phyloP scores from a whole-genome alignment of 2,329 filamentous ascomycete species.

The Aspergillus eucalypticola region DNA sequence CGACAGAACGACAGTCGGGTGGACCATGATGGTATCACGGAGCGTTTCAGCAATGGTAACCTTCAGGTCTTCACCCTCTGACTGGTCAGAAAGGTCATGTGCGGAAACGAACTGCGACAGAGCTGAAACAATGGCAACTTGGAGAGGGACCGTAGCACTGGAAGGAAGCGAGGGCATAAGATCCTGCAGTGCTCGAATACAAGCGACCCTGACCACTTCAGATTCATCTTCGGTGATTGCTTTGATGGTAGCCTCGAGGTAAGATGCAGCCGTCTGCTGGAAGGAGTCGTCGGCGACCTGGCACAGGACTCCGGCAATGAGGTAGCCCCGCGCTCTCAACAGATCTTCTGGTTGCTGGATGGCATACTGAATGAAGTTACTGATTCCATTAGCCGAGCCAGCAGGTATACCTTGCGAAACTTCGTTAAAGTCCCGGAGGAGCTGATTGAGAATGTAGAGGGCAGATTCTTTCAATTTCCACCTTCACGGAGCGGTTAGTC shows the following conservation, averaged over 20 bases:
- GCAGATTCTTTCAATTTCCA: slow-evolving; percentile 76
- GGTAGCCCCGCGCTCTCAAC: slow-evolving; percentile 80
- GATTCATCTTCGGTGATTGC: slow-evolving; percentile 74
- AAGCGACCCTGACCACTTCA: slow-evolving; percentile 89
- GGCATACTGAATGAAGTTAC: slow-evolving; percentile 77
- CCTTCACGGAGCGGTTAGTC: slow-evolving; percentile 33
- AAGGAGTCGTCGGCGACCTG: slow-evolving; percentile 64
- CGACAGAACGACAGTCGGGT: slow-evolving; percentile 72
- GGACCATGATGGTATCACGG: slow-evolving; percentile 76
- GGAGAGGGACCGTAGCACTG: slow-evolving; percentile 55
- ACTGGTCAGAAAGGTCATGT: slow-evolving; percentile 79
- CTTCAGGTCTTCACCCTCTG: slow-evolving; percentile 87
- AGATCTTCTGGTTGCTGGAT: slow-evolving; percentile 72
- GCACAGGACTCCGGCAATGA: slow-evolving; percentile 78
- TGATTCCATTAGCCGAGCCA: slow-evolving; percentile 70
- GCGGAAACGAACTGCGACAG: slow-evolving; percentile 72
- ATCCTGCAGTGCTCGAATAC: slow-evolving; percentile 80
- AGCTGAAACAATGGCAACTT: slow-evolving; percentile 61
- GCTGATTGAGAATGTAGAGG: slow-evolving; percentile 80
- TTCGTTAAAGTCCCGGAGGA: slow-evolving; percentile 81
- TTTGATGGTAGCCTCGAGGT: slow-evolving; percentile 64
- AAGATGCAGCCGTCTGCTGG: slow-evolving; percentile 39
- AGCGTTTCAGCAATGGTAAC: slow-evolving; percentile 87
- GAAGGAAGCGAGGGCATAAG: slow-evolving; percentile 58
- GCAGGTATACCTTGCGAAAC: slow-evolving; percentile 69